Percentiles rank a stretch among this genome's conserved stretches.
These are phyloP conservation scores for Tolypocladium sp. DNA, from an alignment of 2,329 filamentous ascomycete species.

Conservation along the genomic window DNA sequence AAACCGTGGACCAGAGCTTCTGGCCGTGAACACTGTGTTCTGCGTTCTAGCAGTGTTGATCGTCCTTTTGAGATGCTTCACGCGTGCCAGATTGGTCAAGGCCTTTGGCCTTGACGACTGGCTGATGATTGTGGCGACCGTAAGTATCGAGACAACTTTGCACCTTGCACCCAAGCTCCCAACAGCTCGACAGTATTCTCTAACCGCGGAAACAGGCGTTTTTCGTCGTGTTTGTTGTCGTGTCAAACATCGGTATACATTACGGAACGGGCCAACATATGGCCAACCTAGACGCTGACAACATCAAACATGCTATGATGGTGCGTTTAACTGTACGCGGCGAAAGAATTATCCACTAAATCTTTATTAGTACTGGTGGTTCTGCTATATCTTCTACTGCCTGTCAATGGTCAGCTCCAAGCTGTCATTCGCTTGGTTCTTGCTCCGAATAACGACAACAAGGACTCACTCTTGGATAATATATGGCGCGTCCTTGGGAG, in stretches of 20 bases:
- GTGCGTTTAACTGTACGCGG: slow-evolving; percentile 9
- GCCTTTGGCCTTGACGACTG: slow-evolving; percentile 5
- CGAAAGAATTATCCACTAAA: neutral
- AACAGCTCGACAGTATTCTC: neutral
- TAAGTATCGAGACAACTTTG: slow-evolving; percentile 2
- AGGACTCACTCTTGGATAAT: slow-evolving; percentile 25
- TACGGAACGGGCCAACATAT: slow-evolving; percentile 31
- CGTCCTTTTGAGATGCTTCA: slow-evolving; percentile 10
- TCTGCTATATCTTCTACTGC: slow-evolving; percentile 27
- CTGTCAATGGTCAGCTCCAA: slow-evolving; percentile 27
- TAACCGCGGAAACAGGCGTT: slow-evolving; percentile 12
- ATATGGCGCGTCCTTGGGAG: slow-evolving; percentile 22
- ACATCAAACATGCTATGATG: slow-evolving; percentile 22
- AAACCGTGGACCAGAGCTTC: slow-evolving; percentile 17
- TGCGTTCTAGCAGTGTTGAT: slow-evolving; percentile 8
- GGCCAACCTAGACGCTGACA: slow-evolving; percentile 15
- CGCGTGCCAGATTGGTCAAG: slow-evolving; percentile 2
- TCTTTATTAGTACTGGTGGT: slow-evolving; percentile 24
- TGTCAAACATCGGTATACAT: slow-evolving; percentile 18
- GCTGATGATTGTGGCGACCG: slow-evolving; percentile 1
- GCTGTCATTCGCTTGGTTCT: slow-evolving; percentile 32
- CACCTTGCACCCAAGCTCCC: neutral
- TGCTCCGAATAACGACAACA: slow-evolving; percentile 28
- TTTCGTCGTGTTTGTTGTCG: slow-evolving; percentile 27
- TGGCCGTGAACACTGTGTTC: slow-evolving; percentile 16